A percentile compares a stretch with the other conserved stretches of the same genome.
Conservation (phyloP, 2,329 filamentous ascomycete species). For the Cercospora zeae-maydis region DNA sequence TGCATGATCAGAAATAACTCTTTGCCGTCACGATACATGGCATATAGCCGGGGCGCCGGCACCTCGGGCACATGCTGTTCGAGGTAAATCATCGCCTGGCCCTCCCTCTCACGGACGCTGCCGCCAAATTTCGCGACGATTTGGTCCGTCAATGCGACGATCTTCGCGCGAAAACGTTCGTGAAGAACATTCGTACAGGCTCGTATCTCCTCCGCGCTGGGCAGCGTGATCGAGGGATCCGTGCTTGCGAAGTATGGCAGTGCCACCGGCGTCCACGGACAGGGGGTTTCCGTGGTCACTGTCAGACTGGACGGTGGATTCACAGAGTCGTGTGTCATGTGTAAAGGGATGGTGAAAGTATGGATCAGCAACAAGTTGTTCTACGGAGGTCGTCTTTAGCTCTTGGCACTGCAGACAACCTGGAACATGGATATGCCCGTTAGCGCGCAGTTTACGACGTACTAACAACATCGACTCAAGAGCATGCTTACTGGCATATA, state of each 20-base stretch:
- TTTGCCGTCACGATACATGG: conserved; percentile 5
- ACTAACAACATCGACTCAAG: too few species aligned
- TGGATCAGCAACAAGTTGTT: neutral
- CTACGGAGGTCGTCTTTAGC: too few species aligned
- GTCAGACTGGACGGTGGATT: neutral
- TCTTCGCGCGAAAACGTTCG: neutral
- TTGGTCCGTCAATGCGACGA: neutral
- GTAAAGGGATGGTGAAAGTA: neutral
- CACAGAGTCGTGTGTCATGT: neutral
- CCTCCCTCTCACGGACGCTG: neutral
- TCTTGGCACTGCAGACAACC: too few species aligned
- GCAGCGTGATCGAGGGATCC: neutral
- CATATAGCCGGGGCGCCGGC: conserved; percentile 5
- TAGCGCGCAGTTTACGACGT: too few species aligned
- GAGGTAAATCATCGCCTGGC: conserved; percentile 14
- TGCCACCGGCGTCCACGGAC: neutral
- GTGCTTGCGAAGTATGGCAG: neutral
- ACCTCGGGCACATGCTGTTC: conserved; percentile 6
- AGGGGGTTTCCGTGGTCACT: neutral
- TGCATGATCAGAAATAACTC: conserved; percentile 15
- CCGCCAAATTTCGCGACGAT: conserved; percentile 10
- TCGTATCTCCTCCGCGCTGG: conserved; percentile 9
- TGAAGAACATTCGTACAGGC: neutral
- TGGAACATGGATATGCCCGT: too few species aligned
- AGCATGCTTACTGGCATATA: too few species aligned